Base-by-base conservation (phyloP, 2,329 filamentous ascomycete genomes). In the Aureobasidium sp. region DNA sequence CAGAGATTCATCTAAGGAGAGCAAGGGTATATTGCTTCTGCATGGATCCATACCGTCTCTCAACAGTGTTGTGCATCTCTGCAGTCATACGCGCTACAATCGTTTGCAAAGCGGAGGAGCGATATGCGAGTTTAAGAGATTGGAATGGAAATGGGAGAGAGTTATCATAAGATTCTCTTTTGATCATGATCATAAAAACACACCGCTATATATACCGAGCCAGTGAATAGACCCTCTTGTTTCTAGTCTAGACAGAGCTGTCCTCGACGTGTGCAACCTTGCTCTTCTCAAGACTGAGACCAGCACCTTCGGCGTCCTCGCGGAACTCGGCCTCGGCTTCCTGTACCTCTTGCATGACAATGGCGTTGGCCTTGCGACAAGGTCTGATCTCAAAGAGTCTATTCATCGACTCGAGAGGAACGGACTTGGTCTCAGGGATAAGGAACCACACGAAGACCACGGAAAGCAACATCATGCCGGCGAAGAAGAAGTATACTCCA, bases 321-420 rank as follows among this genome's bases (percentile, higher is more conserved):
- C 55, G 44, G 55, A 59, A 59, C 25, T 59, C 55, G 13, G 32
- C 36, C 21, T 59, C 55, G 14, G 55, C 55, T 41, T 48, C 55
- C 41, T 63, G 53, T 5, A 57, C 25, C 29, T 77, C 74, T 8
- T 65, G 67, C 59, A 78, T 69, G 64, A 79, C 66, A 25, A 69
- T 67, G 21, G 66, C 66, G 63, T 79, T 73, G 6, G 77, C 77
- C 61, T 71, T 75, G 54, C 70, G 55, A 6, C 74, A 68, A 2
- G 78, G 78, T 69, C 73, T 74, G 64, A 76, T 72, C 41, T 77
- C 73, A 65, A 79, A 79, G 7, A 79, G 68, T 45, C 77, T 70
- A 61, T 80, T 76, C 74, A 79, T 79, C 48, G 69, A 68, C 63
- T 80, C 78, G 5, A 80, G 73, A 5, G 77, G 76, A n/a, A 79